These are phyloP conservation scores for Aspergillus ustus DNA, from an alignment of 2,329 filamentous ascomycete species.

Conservation along the genomic window DNA sequence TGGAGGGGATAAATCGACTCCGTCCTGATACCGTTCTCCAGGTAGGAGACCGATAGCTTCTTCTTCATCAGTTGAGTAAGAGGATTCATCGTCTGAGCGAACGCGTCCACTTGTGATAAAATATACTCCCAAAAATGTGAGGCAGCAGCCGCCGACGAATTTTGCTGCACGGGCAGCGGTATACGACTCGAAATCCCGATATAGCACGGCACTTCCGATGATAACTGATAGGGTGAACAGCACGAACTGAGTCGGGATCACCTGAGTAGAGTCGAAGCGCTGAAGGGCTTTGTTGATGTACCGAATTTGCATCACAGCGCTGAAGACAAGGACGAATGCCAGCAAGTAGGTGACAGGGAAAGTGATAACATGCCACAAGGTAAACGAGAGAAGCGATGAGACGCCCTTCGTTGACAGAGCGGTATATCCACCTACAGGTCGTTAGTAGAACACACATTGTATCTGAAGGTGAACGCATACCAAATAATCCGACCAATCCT, in stretches of 20 bases:
- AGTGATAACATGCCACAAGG: slow-evolving; percentile 83
- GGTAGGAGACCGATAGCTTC: slow-evolving; percentile 50
- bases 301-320: slow-evolving; percentile 94
- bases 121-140: slow-evolving; percentile 97
- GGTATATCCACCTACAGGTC: slow-evolving; percentile 79
- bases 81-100: slow-evolving; percentile 60
- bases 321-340: slow-evolving; percentile 76
- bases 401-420: slow-evolving; percentile 95
- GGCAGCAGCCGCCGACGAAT: slow-evolving; percentile 84
- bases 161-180: slow-evolving; percentile 74
- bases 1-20: slow-evolving; percentile 35
- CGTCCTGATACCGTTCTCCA: slow-evolving; percentile 44
- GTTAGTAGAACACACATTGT: slow-evolving; percentile 21
- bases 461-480: slow-evolving; percentile 52
- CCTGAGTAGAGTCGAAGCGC: slow-evolving; percentile 94
- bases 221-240: slow-evolving; percentile 96
- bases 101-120: slow-evolving; percentile 87
- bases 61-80: slow-evolving; percentile 70
- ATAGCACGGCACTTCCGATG: slow-evolving; percentile 87
- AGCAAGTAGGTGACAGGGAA: slow-evolving; percentile 91
- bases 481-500: slow-evolving; percentile 90
- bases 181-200: slow-evolving; percentile 90
- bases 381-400: slow-evolving; percentile 90
- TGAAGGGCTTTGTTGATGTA: slow-evolving; percentile 92
- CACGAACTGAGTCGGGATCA: slow-evolving; percentile 97